Conservation (phyloP, 805 yeast species). For the Wickerhamiella azymoides region DNA sequence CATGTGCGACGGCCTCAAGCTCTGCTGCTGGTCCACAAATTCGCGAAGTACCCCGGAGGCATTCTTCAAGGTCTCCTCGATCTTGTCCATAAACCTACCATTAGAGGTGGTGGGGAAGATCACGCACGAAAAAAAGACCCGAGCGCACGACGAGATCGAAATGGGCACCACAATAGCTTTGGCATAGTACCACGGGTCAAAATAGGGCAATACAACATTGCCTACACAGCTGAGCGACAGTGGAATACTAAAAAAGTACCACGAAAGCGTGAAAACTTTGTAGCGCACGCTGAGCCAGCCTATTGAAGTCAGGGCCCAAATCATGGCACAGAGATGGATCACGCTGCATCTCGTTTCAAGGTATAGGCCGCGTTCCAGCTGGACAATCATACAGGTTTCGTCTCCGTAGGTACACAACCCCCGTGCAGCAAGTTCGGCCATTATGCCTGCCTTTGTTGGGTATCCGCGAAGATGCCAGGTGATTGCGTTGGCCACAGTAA, state of each 20-base stretch:
- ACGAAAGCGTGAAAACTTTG: slow-evolving; percentile 12
- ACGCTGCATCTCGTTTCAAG: slow-evolving; percentile 16
- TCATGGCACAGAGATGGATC: slow-evolving; percentile 14
- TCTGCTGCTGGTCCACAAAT: not conserved
- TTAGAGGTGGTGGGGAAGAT: slow-evolving; percentile 20
- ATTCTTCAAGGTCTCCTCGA: slow-evolving; percentile 6
- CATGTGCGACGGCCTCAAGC: slow-evolving; percentile 13
- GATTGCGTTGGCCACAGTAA: slow-evolving; percentile 14
- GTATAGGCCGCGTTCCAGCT: slow-evolving; percentile 13
- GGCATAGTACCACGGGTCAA: slow-evolving; percentile 14
- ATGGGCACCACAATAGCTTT: slow-evolving; percentile 16
- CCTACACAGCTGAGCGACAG: slow-evolving; percentile 9
- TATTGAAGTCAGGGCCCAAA: slow-evolving; percentile 8
- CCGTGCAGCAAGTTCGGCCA: slow-evolving; percentile 3
- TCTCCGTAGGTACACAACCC: slow-evolving; percentile 13
- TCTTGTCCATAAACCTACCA: slow-evolving; percentile 13
- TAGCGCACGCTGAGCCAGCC: slow-evolving; percentile 10
- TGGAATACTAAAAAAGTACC: slow-evolving; percentile 15
- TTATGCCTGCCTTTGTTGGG: slow-evolving; percentile 9
- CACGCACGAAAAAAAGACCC: slow-evolving; percentile 13
- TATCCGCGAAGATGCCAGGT: slow-evolving; percentile 13
- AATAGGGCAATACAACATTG: slow-evolving; percentile 11
- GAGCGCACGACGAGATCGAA: slow-evolving; percentile 16
- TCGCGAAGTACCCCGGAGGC: not conserved
- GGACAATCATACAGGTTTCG: slow-evolving; percentile 12